phyloP scores from a whole-genome alignment of 2,329 filamentous ascomycete genomes.

The Epichloe gansuensis region DNA sequence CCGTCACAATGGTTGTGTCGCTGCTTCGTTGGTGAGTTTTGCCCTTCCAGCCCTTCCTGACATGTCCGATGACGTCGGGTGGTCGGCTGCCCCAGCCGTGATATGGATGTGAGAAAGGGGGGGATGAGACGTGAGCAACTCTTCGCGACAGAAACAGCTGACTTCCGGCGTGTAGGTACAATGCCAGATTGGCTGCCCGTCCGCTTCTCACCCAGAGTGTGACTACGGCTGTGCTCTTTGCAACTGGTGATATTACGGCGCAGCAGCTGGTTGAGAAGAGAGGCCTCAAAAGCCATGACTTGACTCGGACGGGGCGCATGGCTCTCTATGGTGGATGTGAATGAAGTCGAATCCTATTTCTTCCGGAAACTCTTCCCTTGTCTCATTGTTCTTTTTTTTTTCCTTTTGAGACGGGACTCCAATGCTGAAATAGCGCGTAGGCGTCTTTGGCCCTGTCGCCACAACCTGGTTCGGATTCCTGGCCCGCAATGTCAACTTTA shows the following conservation, averaged over 20 bases:
- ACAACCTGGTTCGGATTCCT: conserved; percentile 80
- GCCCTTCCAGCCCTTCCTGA: neutral
- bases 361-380: neutral
- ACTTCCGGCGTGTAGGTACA: conserved; percentile 53
- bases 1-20: conserved; percentile 9
- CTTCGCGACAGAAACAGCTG: neutral
- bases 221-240: conserved; percentile 85
- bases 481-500: conserved; percentile 51
- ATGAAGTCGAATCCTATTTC: conserved; percentile 14
- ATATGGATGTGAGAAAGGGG: neutral
- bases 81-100: neutral
- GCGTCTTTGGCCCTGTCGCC: conserved; percentile 75
- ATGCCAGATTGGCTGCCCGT: conserved; percentile 63
- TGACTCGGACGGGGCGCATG: conserved; percentile 63
- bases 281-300: conserved; percentile 64
- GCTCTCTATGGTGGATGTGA: conserved; percentile 63
- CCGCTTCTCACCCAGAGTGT: conserved; percentile 84
- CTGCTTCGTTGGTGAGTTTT: conserved; percentile 19
- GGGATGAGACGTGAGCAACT: neutral
- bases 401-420: neutral
- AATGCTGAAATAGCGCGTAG: conserved; percentile 24
- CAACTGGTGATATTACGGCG: conserved; percentile 77
- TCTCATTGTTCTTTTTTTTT: neutral
- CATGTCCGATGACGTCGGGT: neutral
- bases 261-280: conserved; percentile 82